Evolutionary conservation across 2,329 filamentous ascomycete genomes (phyloP).

Genomic region (Amphichorda felina): DNA sequence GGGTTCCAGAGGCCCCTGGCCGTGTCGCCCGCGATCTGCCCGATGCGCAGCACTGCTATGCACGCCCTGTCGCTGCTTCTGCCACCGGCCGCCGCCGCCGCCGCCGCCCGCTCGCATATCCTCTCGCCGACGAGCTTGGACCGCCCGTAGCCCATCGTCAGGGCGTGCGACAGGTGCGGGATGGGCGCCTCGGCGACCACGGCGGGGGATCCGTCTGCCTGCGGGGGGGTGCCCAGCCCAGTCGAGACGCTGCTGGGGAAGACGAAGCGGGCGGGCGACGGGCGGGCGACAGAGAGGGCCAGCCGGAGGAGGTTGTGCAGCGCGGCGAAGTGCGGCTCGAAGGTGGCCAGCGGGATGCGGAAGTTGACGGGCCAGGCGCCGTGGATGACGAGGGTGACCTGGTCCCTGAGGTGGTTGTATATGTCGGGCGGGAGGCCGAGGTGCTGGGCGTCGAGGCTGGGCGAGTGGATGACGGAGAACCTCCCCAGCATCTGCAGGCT

Average conservation of each 20-base stretch:
- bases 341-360: conserved; percentile 36
- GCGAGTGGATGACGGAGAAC: no score
- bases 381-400: conserved; percentile 35
- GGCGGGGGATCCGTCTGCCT: no score
- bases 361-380: conserved; percentile 46
- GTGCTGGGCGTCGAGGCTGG: no score
- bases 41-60: conserved; percentile 35
- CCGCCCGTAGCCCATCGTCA: conserved; percentile 33
- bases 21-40: conserved; percentile 37
- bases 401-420: no score
- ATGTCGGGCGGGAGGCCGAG: conserved; percentile 21
- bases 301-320: conserved; percentile 21
- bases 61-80: no score
- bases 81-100: conserved; percentile 10
- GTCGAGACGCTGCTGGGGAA: no score
- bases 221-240: no score
- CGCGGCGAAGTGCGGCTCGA: conserved; percentile 33
- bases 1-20: conserved; percentile 35
- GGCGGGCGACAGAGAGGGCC: no score
- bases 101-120: conserved; percentile 21
- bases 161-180: conserved; percentile 21
- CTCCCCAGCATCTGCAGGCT: no score
- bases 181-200: no score
- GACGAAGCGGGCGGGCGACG: no score
- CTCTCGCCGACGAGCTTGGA: conserved; percentile 27